Conservation (phyloP, 1,284 basidiomycete species). For the Ustilago sp. region DNA sequence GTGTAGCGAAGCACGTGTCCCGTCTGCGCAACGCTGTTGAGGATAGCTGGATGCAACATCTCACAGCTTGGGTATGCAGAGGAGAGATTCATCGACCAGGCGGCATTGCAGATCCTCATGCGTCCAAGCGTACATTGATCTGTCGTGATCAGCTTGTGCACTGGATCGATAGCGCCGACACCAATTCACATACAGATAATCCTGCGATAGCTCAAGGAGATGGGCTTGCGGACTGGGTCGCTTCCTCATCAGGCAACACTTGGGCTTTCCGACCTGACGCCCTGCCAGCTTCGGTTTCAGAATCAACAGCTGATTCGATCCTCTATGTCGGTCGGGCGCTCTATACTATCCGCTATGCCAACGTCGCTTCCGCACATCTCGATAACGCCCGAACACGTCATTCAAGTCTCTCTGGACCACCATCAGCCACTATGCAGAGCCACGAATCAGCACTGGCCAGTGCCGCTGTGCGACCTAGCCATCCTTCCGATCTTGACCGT, state of each 20-base stretch:
- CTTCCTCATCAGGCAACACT: slow-evolving; percentile 42
- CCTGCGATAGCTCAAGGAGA: slow-evolving; percentile 24
- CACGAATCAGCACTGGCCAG: slow-evolving; percentile 38
- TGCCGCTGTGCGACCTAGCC: slow-evolving; percentile 31
- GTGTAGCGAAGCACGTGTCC: slow-evolving; percentile 40
- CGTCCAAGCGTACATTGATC: slow-evolving; percentile 27
- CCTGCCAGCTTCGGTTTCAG: slow-evolving; percentile 80
- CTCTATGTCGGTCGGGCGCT: slow-evolving; percentile 87
- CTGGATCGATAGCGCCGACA: slow-evolving; percentile 38
- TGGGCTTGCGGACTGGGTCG: slow-evolving; percentile 42
- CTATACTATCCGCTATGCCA: slow-evolving; percentile 77
- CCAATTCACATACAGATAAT: slow-evolving; percentile 26
- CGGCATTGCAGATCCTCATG: slow-evolving; percentile 37
- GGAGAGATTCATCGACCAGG: slow-evolving; percentile 47
- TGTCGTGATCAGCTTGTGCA: slow-evolving; percentile 40
- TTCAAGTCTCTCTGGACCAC: slow-evolving; percentile 29
- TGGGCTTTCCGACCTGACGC: slow-evolving; percentile 75
- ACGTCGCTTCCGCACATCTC: slow-evolving; percentile 13
- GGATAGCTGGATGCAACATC: slow-evolving; percentile 52
- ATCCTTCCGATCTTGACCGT: slow-evolving; percentile 30
- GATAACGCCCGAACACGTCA: slow-evolving; percentile 8
- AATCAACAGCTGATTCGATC: slow-evolving; percentile 81
- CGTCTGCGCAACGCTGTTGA: slow-evolving; percentile 45
- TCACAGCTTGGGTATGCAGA: slow-evolving; percentile 51
- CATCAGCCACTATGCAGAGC: slow-evolving; percentile 33